Conservation (phyloP, 1,139 yeast genomes). For the Geotrichum carabidarum region DNA sequence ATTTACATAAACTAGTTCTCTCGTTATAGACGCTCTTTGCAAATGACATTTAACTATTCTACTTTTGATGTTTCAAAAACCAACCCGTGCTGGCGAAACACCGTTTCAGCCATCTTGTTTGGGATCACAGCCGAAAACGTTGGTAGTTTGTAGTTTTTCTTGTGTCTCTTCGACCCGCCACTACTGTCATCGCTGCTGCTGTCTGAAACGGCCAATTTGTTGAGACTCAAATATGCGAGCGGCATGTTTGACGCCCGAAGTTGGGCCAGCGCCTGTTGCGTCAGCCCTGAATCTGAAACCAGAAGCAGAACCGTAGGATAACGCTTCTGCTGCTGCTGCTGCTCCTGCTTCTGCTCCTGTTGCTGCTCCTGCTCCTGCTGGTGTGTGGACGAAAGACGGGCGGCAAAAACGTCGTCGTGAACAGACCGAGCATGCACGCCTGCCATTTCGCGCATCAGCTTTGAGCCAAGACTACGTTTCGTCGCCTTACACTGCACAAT, state of each 20-base stretch:
- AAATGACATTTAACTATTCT: neutral
- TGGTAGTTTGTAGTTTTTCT: conserved; percentile 1
- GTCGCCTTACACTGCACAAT: conserved; percentile 18
- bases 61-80: conserved; percentile 3
- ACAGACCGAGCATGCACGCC: conserved; percentile 15
- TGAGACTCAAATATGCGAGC: conserved; percentile 14
- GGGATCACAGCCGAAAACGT: conserved; percentile 11
- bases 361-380: too few species aligned
- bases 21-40: neutral
- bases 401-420: neutral
- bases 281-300: conserved; percentile 12
- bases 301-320: conserved; percentile 5
- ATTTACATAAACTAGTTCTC: neutral
- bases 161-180: neutral
- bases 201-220: neutral
- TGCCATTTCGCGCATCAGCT: conserved; percentile 17
- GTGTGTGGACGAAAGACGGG: too few species aligned
- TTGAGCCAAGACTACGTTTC: conserved; percentile 7
- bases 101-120: conserved; percentile 7
- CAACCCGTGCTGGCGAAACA: conserved; percentile 10
- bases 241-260: conserved; percentile 14
- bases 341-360: too few species aligned
- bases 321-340: too few species aligned
- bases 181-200: neutral
- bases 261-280: conserved; percentile 9